Percentiles rank a stretch among this genome's conserved stretches.
Evolutionary conservation across 2,329 filamentous ascomycete genomes (phyloP).

Genomic region (Penicillium corylophilum): DNA sequence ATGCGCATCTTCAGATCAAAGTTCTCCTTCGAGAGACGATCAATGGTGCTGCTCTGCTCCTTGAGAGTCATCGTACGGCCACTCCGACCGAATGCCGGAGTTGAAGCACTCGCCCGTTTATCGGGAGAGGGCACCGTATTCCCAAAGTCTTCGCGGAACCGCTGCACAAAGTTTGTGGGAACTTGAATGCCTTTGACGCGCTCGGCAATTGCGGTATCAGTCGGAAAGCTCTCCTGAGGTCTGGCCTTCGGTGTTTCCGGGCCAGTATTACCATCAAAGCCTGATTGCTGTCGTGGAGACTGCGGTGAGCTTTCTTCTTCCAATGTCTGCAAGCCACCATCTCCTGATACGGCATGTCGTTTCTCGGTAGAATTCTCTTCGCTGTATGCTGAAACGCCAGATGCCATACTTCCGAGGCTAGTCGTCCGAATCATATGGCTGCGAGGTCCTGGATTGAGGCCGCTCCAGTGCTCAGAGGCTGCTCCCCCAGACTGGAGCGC

Average conservation of each 20-base stretch:
- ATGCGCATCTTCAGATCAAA: slow-evolving; percentile 97
- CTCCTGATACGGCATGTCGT: slow-evolving; percentile 42
- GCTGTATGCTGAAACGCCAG: slow-evolving; percentile 61
- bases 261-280: slow-evolving; percentile 43
- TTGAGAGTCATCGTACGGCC: slow-evolving; percentile 82
- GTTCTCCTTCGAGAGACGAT: slow-evolving; percentile 94
- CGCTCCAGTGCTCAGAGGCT: slow-evolving; percentile 48
- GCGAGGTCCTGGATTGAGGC: slow-evolving; percentile 28
- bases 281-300: slow-evolving; percentile 40
- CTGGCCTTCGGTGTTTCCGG: slow-evolving; percentile 71
- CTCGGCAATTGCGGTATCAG: slow-evolving; percentile 83
- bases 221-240: slow-evolving; percentile 62
- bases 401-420: slow-evolving; percentile 87
- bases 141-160: slow-evolving; percentile 71
- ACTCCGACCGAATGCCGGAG: slow-evolving; percentile 52
- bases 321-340: slow-evolving; percentile 56
- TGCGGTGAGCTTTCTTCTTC: slow-evolving; percentile 52
- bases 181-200: slow-evolving; percentile 89
- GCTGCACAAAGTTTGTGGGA: slow-evolving; percentile 80
- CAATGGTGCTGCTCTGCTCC: slow-evolving; percentile 96
- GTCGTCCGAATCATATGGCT: slow-evolving; percentile 67
- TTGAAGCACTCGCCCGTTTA: slow-evolving; percentile 55
- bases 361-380: slow-evolving; percentile 48
- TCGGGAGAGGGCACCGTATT: slow-evolving; percentile 61
- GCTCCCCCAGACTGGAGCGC: slow-evolving; percentile 80